Base-by-base conservation (phyloP, 78 protist genomes). In the Emiliania huxleyi region DNA sequence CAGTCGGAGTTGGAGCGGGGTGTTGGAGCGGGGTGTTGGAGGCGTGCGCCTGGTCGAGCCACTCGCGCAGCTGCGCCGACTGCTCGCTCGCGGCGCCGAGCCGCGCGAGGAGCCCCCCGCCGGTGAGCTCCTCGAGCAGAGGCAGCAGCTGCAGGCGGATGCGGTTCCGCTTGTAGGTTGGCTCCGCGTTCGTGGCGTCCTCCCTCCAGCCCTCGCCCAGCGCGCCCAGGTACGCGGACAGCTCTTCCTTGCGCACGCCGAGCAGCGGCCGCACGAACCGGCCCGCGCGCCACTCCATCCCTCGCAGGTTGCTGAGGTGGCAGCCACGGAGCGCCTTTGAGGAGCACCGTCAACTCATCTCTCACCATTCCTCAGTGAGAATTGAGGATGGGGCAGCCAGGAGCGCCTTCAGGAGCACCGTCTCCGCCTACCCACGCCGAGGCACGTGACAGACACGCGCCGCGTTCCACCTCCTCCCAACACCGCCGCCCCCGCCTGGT, bases 131-230 rank as follows among this genome's bases (percentile, higher is more conserved):
- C 42, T 44, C n/a, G 25, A 81, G 89, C 56, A 81, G 55, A 37
- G 89, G 89, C 56, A 81, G 35, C 18, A 81, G 37, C 89, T 81
- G 29, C 49, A 81, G 89, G 18, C 89, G 48, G 12, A 81, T 19
- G 5, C 55, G 49, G 38, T 81, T 81, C 56, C 89, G 89, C 89
- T 81, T 40, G 55, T 81, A 81, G 19, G 6, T 81, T 0, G 48
- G 37, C 89, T 0, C 40, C 18, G n/a, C 37, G 55, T 81, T 81
- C 6, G 33, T 23, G 29, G n/a, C 38, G 55, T 81, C 89, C 55
- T 81, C 89, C 0, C 11, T 21, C 89, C 89, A 81, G 22, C 1
- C 56, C 4, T 42, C 56, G 19, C 55, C 89, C 21, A 44, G 35
- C 25, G 37, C 46, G 26, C 26, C 1, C 4, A 81, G 89, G 48